These are phyloP conservation scores for Plasmodium yoelii DNA, from an alignment of 169 alveolate species.

Conservation along the genomic window DNA sequence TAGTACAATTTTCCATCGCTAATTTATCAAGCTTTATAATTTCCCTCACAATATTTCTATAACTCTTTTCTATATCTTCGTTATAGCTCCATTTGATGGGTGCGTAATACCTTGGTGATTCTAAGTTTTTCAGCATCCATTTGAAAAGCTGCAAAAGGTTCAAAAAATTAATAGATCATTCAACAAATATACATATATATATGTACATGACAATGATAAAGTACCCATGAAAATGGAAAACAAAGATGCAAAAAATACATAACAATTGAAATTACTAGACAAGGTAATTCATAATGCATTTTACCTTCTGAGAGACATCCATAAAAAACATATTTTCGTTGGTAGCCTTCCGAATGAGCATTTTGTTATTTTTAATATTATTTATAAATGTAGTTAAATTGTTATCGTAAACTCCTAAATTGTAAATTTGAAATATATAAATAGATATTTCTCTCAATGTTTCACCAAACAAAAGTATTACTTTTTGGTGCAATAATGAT, in stretches of 20 bases:
- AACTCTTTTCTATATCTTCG: constrained; percentile 48
- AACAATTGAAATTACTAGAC: too few species aligned
- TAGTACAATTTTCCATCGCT: constrained; percentile 25
- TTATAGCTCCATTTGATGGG: constrained; percentile 50
- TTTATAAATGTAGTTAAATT: constrained; percentile 42
- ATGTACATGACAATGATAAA: too few species aligned
- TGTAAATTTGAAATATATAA: constrained; percentile 50
- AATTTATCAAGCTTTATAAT: constrained; percentile 36
- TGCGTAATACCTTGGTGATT: constrained; percentile 66
- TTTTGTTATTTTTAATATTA: constrained; percentile 43
- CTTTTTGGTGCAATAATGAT: constrained; percentile 26
- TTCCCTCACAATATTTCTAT: constrained; percentile 28
- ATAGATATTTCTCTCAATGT: constrained; percentile 62
- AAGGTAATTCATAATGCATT: too few species aligned
- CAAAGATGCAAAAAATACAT: too few species aligned
- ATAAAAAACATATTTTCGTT: constrained; percentile 70
- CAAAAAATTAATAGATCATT: too few species aligned
- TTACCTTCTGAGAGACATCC: constrained; percentile 63
- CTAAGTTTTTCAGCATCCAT: constrained; percentile 68
- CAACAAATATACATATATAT: too few species aligned
- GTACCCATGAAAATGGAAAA: too few species aligned
- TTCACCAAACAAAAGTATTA: constrained; percentile 38
- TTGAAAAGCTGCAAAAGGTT: constrained; percentile 42
- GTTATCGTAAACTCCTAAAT: constrained; percentile 53
- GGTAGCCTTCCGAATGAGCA: constrained; percentile 13